Conservation (phyloP, 2,329 filamentous ascomycete genomes). For the Aspergillus costaricaensis region DNA sequence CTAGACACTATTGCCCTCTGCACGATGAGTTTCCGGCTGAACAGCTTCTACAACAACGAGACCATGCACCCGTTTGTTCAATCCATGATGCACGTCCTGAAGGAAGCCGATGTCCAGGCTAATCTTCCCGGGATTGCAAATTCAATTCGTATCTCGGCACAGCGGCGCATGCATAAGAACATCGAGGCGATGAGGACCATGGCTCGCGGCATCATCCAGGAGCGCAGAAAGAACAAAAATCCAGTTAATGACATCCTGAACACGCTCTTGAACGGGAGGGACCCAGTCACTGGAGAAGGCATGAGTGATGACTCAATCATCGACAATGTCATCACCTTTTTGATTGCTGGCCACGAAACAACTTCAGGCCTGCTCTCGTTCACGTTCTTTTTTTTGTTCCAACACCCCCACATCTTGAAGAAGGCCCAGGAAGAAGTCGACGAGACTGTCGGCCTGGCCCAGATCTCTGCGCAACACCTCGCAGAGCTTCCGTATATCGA, state of each 20-base stretch:
- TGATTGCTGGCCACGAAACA: constrained; percentile 72
- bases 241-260: constrained; percentile 67
- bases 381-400: constrained; percentile 64
- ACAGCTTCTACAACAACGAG: constrained; percentile 67
- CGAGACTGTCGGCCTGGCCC: constrained; percentile 59
- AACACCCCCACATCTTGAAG: constrained; percentile 60
- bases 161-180: constrained; percentile 30
- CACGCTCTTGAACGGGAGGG: constrained; percentile 68
- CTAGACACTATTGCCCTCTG: constrained; percentile 72
- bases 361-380: constrained; percentile 69
- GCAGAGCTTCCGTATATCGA: constrained; percentile 65
- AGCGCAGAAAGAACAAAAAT: constrained; percentile 56
- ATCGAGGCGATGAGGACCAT: constrained; percentile 53
- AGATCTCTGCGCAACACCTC: constrained; percentile 62
- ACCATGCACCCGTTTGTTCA: constrained; percentile 69
- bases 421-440: constrained; percentile 70
- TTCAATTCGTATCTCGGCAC: constrained; percentile 36
- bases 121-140: constrained; percentile 51
- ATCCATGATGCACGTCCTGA: constrained; percentile 65
- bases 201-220: constrained; percentile 61
- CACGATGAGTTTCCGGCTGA: constrained; percentile 71
- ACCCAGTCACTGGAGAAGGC: constrained; percentile 66
- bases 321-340: constrained; percentile 71
- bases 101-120: constrained; percentile 56
- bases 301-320: constrained; percentile 64